phyloP scores from a whole-genome alignment of 1,284 basidiomycete species.

The Ceratobasidium sp. region DNA sequence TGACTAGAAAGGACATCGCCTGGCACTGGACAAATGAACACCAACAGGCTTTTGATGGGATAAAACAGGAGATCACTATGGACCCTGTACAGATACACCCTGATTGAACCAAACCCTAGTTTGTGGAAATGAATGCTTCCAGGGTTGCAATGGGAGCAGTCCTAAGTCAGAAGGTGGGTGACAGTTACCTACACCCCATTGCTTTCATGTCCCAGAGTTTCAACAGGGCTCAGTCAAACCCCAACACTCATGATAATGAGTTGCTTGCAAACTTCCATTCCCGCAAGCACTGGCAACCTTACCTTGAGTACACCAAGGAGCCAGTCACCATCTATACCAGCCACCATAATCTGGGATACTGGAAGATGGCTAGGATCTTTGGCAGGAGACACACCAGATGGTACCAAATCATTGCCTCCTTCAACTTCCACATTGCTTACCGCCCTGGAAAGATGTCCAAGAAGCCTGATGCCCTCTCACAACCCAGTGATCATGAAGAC shows the following conservation, averaged over 20 bases:
- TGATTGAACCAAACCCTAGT: slow-evolving; percentile 13
- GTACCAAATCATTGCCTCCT: not conserved
- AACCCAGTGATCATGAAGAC: not conserved
- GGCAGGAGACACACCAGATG: not conserved
- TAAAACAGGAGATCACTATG: slow-evolving; percentile 19
- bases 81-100: slow-evolving; percentile 30
- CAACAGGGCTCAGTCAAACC: slow-evolving; percentile 55
- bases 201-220: slow-evolving; percentile 42
- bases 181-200: slow-evolving; percentile 45
- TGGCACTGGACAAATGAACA: slow-evolving; percentile 43
- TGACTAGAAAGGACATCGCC: slow-evolving; percentile 49
- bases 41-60: slow-evolving; percentile 22
- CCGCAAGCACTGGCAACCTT: slow-evolving; percentile 52
- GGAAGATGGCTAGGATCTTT: not conserved
- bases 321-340: slow-evolving; percentile 50
- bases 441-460: slow-evolving; percentile 11
- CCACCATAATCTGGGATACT: slow-evolving; percentile 47
- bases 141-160: slow-evolving; percentile 1
- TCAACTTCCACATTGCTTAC: not conserved
- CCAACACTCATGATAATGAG: slow-evolving; percentile 57
- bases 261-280: slow-evolving; percentile 51
- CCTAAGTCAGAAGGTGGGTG: slow-evolving; percentile 27
- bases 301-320: slow-evolving; percentile 48
- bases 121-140: slow-evolving; percentile 40
- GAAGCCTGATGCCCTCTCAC: slow-evolving; percentile 6